Conservation (phyloP, 2,329 filamentous ascomycete species). For the Microdochium bolleyi region DNA sequence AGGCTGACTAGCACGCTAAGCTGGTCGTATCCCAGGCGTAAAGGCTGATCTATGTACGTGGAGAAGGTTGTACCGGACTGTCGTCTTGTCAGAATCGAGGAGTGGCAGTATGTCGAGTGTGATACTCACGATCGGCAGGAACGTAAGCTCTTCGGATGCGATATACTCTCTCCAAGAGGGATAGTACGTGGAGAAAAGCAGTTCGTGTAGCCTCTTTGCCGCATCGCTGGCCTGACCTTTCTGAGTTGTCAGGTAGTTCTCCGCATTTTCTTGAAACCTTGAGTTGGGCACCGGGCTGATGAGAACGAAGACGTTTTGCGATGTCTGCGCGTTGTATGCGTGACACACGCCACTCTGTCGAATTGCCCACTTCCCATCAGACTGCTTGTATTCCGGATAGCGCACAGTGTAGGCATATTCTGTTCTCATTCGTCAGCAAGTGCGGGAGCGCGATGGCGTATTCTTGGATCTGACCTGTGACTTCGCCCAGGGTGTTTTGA, state of each 20-base stretch:
- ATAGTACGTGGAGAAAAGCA: slow-evolving; percentile 13
- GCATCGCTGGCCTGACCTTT: not conserved
- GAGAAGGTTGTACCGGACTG: slow-evolving; percentile 17
- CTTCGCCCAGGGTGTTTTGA: slow-evolving; percentile 6
- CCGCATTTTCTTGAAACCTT: slow-evolving; percentile 8
- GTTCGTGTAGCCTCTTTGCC: slow-evolving; percentile 9
- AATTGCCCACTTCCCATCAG: slow-evolving; percentile 13
- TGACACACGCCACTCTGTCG: slow-evolving; percentile 19
- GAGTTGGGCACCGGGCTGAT: slow-evolving; percentile 16
- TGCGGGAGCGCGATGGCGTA: not conserved
- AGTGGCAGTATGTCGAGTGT: not conserved
- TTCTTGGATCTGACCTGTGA: slow-evolving; percentile 8
- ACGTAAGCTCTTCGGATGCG: slow-evolving; percentile 10
- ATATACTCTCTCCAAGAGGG: slow-evolving; percentile 16
- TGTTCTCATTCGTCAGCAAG: slow-evolving; percentile 8
- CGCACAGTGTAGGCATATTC: slow-evolving; percentile 15
- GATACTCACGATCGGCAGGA: slow-evolving; percentile 14
- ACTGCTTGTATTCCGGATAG: slow-evolving; percentile 18
- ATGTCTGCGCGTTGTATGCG: slow-evolving; percentile 11
- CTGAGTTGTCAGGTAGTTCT: slow-evolving; percentile 3
- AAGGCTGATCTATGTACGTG: slow-evolving; percentile 17
- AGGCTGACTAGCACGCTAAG: slow-evolving; percentile 15
- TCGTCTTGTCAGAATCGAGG: not conserved
- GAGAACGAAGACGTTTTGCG: slow-evolving; percentile 12
- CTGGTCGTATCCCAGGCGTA: slow-evolving; percentile 16